Conservation (phyloP, 805 yeast genomes). For the Ogataea populi-albae region DNA sequence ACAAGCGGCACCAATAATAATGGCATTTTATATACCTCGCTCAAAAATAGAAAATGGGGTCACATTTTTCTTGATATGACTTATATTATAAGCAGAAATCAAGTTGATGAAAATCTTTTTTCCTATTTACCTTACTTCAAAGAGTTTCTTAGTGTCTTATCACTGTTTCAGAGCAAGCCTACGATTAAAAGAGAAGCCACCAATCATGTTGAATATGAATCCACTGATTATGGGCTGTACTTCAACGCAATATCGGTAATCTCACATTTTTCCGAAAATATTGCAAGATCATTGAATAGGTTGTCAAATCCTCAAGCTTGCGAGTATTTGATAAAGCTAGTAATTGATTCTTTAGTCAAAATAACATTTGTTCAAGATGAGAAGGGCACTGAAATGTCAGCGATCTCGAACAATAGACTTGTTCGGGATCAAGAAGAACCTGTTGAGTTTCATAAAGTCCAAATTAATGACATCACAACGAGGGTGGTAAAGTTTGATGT, state of each 20-base stretch:
- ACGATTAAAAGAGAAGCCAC: conserved; percentile 69
- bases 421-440: conserved; percentile 27
- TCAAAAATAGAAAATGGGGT: conserved; percentile 72
- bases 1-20: conserved; percentile 42
- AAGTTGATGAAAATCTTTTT: conserved; percentile 47
- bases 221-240: conserved; percentile 72
- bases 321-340: conserved; percentile 8
- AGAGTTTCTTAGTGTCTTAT: conserved; percentile 62
- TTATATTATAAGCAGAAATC: conserved; percentile 69
- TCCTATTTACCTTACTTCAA: conserved; percentile 45
- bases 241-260: conserved; percentile 69
- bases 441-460: conserved; percentile 18
- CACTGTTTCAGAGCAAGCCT: conserved; percentile 75
- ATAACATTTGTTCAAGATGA: conserved; percentile 15
- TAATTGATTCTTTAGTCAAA: conserved; percentile 12
- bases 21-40: conserved; percentile 34
- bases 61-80: conserved; percentile 79
- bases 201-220: conserved; percentile 88
- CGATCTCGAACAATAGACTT: conserved; percentile 3
- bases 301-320: conserved; percentile 8
- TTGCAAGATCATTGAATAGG: conserved; percentile 44
- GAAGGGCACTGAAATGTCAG: conserved; percentile 5
- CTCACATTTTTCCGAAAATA: conserved; percentile 55
- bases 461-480: conserved; percentile 19
- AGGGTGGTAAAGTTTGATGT: conserved; percentile 41